Base-by-base conservation (phyloP, 306 rosid species). In the Quercus variabilis region DNA sequence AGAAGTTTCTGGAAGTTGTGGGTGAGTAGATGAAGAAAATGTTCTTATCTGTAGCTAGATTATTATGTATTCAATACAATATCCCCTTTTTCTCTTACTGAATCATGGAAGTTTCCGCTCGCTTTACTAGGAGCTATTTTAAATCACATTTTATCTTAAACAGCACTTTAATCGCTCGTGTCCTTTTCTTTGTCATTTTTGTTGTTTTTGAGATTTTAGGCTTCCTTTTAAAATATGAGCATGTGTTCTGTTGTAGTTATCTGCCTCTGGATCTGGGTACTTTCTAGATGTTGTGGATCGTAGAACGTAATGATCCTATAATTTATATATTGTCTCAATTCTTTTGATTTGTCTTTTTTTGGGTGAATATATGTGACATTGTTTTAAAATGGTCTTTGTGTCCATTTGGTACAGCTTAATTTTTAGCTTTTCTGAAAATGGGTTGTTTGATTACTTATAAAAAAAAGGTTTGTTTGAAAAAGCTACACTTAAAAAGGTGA, bases 1-100 rank as follows among this genome's bases (percentile, higher is more conserved):
- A 86, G 83, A 76, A 86, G 88, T 86, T 87, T 93, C 85, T 89
- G 81, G 86, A 93, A 91, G 85, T 70, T 96, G 64, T 90, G 91
- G 94, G 99, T 96, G 87, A 87, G 99, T 87, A 78, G 14, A 59
- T 55, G 26, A 67, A 49, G 80, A 67, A 75, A 76, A 51, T 35
- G 55, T 57, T 57, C 69, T 71, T 55, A 35, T 56, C 10, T 52
- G 30, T 25, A 11, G 46, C 25, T 43, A 73, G 28, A 59, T 55
- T 26, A 62, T 49, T 49, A 49, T 12, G 70, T 31, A 64, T 30
- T 64, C 43, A 64, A 64, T 64, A 6, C 11, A 28, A 31, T 64
- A 11, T 8, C 46, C 41, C 46, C 46, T 5, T 64, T 17, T 64
- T 30, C 30, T 15, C 2, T 49, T 18, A 64, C 20, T 19, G 6